Base-by-base conservation (phyloP, 345 rosid species). In the Citrus cavaleriei region DNA sequence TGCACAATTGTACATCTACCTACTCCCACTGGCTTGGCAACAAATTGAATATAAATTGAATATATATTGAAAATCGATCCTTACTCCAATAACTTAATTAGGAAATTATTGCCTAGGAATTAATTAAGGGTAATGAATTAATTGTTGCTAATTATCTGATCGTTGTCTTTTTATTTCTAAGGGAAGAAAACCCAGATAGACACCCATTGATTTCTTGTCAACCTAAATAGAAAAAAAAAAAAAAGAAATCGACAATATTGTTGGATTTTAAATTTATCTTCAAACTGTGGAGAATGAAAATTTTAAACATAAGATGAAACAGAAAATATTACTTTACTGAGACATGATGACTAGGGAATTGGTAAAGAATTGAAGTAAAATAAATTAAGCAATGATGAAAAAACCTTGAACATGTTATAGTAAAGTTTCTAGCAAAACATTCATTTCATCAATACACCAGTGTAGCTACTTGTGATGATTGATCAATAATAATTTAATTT, bases 391-490 rank as follows among this genome's bases (percentile, higher is more conserved):
- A 63, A 76, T 65, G 46, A 65, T 76, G 78, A 32, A 64, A 63
- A 30, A 28, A 21, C 49, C 35, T 76, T 66, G 72, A 65, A 63
- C n/a, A 12, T 3, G 51, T 46, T 3, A 42, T 42, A 42, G 2
- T 42, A 12, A 46, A 46, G 51, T 46, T 46, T 46, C 51, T 13
- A 46, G 46, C 63, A 61, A 66, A 75, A 77, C 75, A 74, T 69
- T 58, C 55, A 3, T 42, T 42, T 73, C 78, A 83, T 83, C 81
- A 83, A 73, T 73, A 73, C 78, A 27, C 62, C 68, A 83, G 68
- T 83, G 78, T 76, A 46, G 75, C 79, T 69, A 68, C 78, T 46
- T 16, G 59, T 65, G 16, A 78, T 55, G 51, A 13, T 13, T 46
- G 51, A 46, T 46, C 0, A 46, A 46, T 60, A 70, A 42, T 51